A percentile compares a stretch with the other conserved stretches of the same genome.
These are phyloP conservation scores for Aspergillus affinis DNA, from an alignment of 495 filamentous ascomycete species.

Conservation along the genomic window DNA sequence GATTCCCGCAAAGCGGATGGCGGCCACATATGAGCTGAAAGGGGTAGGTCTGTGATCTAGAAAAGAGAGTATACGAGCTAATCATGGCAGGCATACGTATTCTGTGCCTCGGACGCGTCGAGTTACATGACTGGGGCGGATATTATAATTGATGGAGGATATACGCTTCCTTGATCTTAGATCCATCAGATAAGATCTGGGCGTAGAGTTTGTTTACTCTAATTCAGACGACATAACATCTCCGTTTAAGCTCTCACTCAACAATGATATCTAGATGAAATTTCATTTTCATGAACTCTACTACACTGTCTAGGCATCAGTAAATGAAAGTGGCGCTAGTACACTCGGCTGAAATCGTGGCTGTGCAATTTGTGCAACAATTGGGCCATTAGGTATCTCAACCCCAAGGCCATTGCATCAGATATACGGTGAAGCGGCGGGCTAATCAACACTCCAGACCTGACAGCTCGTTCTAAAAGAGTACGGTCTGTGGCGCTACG, in stretches of 20 bases:
- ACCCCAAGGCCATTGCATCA: background rate
- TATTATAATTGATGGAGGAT: constrained; percentile 33
- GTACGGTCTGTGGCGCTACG: background rate
- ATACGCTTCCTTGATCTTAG: constrained; percentile 23
- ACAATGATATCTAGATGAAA: too few relatives aligned
- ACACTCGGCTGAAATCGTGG: background rate
- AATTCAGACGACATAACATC: too few relatives aligned
- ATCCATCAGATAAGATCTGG: background rate
- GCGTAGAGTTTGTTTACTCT: background rate
- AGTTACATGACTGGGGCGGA: constrained; percentile 36
- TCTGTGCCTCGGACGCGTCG: constrained; percentile 31
- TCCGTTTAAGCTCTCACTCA: too few relatives aligned
- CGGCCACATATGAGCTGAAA: constrained; percentile 29
- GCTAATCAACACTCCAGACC: background rate
- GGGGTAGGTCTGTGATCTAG: constrained; percentile 21
- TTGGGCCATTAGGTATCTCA: too few relatives aligned
- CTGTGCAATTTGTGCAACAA: background rate
- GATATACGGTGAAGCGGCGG: background rate
- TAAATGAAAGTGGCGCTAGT: too few relatives aligned
- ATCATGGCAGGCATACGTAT: constrained; percentile 24
- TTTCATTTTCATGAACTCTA: too few relatives aligned
- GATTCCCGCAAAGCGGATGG: constrained; percentile 30
- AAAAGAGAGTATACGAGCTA: background rate
- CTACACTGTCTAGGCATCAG: too few relatives aligned
- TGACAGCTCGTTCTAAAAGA: background rate